Evolutionary conservation across 202 grass and related monocot species (phyloP).

Genomic region (Miscanthus sacchariflorus): DNA sequence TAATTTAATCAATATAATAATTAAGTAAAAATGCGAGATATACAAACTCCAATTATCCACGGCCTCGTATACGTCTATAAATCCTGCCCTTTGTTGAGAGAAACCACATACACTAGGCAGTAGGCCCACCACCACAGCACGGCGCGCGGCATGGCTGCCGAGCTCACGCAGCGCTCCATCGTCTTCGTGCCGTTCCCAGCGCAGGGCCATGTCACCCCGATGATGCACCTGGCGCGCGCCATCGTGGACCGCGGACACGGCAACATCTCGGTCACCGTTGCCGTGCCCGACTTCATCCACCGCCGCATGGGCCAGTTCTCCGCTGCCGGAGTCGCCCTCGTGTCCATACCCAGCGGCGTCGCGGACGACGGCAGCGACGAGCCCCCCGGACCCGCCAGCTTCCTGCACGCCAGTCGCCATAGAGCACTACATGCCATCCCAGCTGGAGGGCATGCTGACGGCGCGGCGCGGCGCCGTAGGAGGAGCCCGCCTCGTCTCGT

Average conservation of each 20-base stretch:
- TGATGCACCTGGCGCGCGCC: conserved; percentile 56
- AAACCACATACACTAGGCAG: background rate
- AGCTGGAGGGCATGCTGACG: conserved; percentile 50
- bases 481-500: background rate
- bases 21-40: too few relatives aligned
- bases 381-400: background rate
- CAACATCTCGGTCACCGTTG: conserved; percentile 37
- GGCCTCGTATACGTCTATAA: background rate
- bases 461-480: background rate
- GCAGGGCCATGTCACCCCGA: conserved; percentile 66
- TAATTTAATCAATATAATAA: too few relatives aligned
- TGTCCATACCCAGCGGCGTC: conserved; percentile 43
- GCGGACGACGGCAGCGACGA: background rate
- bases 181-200: conserved; percentile 64
- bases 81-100: background rate
- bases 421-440: conserved; percentile 59
- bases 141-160: background rate
- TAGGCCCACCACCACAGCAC: background rate
- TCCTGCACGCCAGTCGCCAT: conserved; percentile 45
- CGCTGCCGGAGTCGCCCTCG: background rate
- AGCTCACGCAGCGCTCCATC: background rate
- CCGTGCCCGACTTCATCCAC: conserved; percentile 64
- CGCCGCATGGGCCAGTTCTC: conserved; percentile 29
- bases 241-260: conserved; percentile 37
- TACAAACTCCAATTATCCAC: too few relatives aligned